A percentile compares a stretch with the other conserved stretches of the same genome.
Evolutionary conservation across 2,329 filamentous ascomycete species (phyloP).

Genomic region (Cordyceps militaris): DNA sequence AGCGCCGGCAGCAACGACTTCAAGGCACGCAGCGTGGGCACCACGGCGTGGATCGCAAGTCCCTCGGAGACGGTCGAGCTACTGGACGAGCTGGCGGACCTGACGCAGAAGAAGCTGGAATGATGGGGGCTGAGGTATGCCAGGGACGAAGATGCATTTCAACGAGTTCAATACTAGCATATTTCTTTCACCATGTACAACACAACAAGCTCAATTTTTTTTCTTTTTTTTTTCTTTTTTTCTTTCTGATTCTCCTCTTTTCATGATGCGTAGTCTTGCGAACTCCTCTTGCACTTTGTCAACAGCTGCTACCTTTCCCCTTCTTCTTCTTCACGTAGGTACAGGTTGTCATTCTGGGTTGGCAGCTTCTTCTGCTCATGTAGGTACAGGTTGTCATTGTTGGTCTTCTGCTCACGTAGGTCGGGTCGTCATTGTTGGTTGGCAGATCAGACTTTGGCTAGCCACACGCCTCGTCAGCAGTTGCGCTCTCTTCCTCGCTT

Average conservation of each 20-base stretch:
- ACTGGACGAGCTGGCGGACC: constrained; percentile 68
- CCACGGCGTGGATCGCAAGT: constrained; percentile 89
- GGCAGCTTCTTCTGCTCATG: too few relatives aligned
- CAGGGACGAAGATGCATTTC: background rate
- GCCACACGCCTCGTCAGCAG: too few relatives aligned
- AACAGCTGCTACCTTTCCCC: background rate
- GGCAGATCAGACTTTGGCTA: too few relatives aligned
- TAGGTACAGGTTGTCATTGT: too few relatives aligned
- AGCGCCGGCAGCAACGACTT: constrained; percentile 96
- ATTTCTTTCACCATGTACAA: background rate
- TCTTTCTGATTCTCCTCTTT: background rate
- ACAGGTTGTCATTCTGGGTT: background rate
- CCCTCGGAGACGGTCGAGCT: constrained; percentile 84
- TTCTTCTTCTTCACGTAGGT: background rate
- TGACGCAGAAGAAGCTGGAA: constrained; percentile 43
- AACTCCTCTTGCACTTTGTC: background rate
- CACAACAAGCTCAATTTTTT: background rate
- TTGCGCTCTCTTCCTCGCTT: too few relatives aligned
- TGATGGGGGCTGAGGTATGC: background rate
- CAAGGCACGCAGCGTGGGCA: constrained; percentile 84
- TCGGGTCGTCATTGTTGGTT: too few relatives aligned
- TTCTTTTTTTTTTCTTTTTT: background rate
- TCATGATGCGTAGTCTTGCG: background rate
- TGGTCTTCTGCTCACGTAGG: too few relatives aligned
- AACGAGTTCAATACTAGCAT: background rate